Conservation (phyloP, 1,284 basidiomycete genomes). For the Cystobasidium slooffiae region DNA sequence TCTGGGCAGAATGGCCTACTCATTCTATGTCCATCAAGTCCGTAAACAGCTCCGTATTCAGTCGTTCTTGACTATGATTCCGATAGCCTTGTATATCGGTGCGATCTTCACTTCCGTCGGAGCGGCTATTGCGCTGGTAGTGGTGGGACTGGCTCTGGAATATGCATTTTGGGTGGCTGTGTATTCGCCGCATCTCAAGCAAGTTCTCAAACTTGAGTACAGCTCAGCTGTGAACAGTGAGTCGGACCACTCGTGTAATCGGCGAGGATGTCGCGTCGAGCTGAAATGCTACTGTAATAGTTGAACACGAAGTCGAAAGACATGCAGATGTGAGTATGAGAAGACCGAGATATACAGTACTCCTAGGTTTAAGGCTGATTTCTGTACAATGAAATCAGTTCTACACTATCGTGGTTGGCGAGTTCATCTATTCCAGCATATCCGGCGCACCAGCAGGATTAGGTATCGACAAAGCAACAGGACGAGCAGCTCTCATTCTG, state of each 20-base stretch:
- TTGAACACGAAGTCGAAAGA: conserved; percentile 25
- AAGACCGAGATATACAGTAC: too few species aligned
- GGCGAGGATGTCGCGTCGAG: background rate
- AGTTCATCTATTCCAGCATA: conserved; percentile 27
- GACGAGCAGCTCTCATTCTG: conserved; percentile 20
- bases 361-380: too few species aligned
- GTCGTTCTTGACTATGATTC: conserved; percentile 11
- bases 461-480: conserved; percentile 27
- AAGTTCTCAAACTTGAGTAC: conserved; percentile 26
- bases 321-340: conserved; percentile 35
- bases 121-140: conserved; percentile 26
- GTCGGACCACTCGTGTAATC: background rate
- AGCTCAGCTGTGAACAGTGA: conserved; percentile 28
- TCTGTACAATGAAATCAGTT: too few species aligned
- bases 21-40: conserved; percentile 35
- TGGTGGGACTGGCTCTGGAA: conserved; percentile 19
- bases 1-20: conserved; percentile 20
- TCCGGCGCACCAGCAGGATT: conserved; percentile 30
- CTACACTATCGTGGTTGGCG: conserved; percentile 30
- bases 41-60: conserved; percentile 14
- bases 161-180: conserved; percentile 15
- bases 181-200: conserved; percentile 18
- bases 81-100: conserved; percentile 17
- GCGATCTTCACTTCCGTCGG: conserved; percentile 24
- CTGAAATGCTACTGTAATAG: background rate